Evolutionary conservation across 371 early-diverging fungal genomes (phyloP).

Genomic region (Mucor mucedo): DNA sequence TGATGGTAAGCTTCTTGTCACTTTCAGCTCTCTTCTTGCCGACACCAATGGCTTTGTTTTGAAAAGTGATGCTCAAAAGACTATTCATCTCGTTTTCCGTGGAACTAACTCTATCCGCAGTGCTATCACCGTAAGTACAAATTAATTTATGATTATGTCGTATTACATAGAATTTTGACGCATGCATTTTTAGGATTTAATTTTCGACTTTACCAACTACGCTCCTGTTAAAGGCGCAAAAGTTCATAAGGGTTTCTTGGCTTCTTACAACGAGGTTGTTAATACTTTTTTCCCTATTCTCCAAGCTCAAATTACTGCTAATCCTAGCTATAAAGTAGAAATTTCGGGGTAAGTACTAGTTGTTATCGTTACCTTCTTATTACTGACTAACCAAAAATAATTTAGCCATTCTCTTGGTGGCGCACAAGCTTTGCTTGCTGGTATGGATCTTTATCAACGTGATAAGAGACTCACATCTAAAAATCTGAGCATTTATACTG

Average conservation of each 20-base stretch:
- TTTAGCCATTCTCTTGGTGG: conserved; percentile 34
- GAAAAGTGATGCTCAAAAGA: conserved; percentile 29
- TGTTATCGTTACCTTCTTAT: not conserved
- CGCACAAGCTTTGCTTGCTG: conserved; percentile 31
- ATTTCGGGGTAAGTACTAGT: conserved; percentile 25
- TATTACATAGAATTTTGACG: not conserved
- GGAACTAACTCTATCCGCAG: conserved; percentile 35
- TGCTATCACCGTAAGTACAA: conserved; percentile 22
- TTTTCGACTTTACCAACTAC: conserved; percentile 20
- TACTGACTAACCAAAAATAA: not conserved
- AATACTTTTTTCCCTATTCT: conserved; percentile 16
- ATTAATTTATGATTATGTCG: no score
- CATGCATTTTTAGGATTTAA: conserved; percentile 14
- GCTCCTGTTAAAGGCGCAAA: conserved; percentile 30
- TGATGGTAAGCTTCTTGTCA: conserved; percentile 27
- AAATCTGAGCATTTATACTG: conserved; percentile 24
- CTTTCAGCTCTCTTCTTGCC: conserved; percentile 25
- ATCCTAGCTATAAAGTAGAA: conserved; percentile 29
- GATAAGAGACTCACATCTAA: conserved; percentile 14
- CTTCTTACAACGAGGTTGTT: conserved; percentile 14
- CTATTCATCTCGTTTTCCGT: conserved; percentile 32
- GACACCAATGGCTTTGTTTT: conserved; percentile 33
- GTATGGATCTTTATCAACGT: conserved; percentile 31
- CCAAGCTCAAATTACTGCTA: conserved; percentile 19
- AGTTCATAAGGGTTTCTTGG: conserved; percentile 32